Evolutionary conservation across 2,329 filamentous ascomycete genomes (phyloP).

Genomic region (Alternaria sp.): DNA sequence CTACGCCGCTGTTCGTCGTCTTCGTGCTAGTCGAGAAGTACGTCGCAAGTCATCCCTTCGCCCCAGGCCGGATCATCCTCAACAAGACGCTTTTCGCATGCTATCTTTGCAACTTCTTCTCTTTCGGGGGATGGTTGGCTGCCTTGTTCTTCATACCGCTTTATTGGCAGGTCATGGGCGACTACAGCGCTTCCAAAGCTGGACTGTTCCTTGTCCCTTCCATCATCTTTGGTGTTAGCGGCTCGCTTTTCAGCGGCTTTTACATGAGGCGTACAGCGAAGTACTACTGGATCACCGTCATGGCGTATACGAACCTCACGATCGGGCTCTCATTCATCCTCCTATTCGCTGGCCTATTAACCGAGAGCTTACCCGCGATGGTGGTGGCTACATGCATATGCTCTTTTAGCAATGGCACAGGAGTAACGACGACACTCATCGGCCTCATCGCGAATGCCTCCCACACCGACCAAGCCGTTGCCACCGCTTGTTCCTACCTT

Average conservation of each 20-base stretch:
- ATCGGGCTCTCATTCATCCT: conserved; percentile 63
- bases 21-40: conserved; percentile 74
- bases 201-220: conserved; percentile 71
- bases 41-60: conserved; percentile 73
- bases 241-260: conserved; percentile 69
- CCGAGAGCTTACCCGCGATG: conserved; percentile 59
- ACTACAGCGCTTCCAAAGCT: conserved; percentile 66
- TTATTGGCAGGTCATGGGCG: conserved; percentile 76
- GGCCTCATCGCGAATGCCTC: conserved; percentile 73
- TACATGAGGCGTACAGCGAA: conserved; percentile 73
- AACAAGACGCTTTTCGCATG: conserved; percentile 69
- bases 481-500: conserved; percentile 79
- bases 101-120: conserved; percentile 76
- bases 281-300: conserved; percentile 73
- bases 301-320: conserved; percentile 61
- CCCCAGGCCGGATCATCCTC: conserved; percentile 75
- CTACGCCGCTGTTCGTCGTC: conserved; percentile 66
- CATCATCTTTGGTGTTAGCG: conserved; percentile 66
- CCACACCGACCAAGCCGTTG: conserved; percentile 72
- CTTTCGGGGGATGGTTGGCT: conserved; percentile 65
- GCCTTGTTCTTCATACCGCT: conserved; percentile 76
- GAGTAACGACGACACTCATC: conserved; percentile 74
- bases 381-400: conserved; percentile 63
- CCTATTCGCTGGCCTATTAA: conserved; percentile 62
- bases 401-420: conserved; percentile 63